Conservation (phyloP, 805 yeast genomes). For the Zygosaccharomyces siamensis region DNA sequence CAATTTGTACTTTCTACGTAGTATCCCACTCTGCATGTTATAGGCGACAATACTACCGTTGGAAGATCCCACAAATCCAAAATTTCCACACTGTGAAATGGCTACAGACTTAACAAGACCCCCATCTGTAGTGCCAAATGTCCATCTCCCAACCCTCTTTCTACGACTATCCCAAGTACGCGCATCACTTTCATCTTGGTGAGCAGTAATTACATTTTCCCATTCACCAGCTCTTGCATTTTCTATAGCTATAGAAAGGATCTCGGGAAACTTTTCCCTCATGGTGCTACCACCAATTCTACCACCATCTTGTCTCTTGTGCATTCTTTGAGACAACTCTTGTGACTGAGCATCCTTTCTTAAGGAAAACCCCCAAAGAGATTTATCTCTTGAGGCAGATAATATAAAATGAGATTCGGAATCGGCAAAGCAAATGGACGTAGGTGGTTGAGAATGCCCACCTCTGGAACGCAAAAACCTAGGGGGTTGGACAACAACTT, state of each 20-base stretch:
- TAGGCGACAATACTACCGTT: conserved; percentile 79
- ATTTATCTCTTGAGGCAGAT: conserved; percentile 80
- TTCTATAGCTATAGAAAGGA: conserved; percentile 63
- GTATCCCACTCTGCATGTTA: conserved; percentile 86
- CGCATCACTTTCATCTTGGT: conserved; percentile 75
- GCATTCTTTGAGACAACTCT: conserved; percentile 75
- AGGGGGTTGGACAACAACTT: conserved; percentile 76
- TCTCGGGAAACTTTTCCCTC: conserved; percentile 73
- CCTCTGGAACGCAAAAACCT: conserved; percentile 89
- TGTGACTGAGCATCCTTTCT: conserved; percentile 96
- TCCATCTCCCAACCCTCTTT: conserved; percentile 75
- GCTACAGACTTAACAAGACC: conserved; percentile 71
- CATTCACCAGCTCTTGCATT: conserved; percentile 79
- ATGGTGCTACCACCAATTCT: conserved; percentile 57
- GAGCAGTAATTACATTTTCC: conserved; percentile 90
- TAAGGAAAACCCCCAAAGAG: conserved; percentile 88
- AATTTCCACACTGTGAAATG: conserved; percentile 91
- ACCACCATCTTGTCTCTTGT: conserved; percentile 41
- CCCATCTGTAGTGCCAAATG: conserved; percentile 67
- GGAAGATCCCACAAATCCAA: conserved; percentile 86
- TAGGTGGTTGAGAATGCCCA: conserved; percentile 94
- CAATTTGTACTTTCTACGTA: conserved; percentile 61
- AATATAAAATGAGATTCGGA: conserved; percentile 76
- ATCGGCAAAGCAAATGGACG: conserved; percentile 68
- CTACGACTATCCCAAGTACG: conserved; percentile 83